Conservation (phyloP, 2,329 filamentous ascomycete genomes). For the Ophiostoma fasciatum region DNA sequence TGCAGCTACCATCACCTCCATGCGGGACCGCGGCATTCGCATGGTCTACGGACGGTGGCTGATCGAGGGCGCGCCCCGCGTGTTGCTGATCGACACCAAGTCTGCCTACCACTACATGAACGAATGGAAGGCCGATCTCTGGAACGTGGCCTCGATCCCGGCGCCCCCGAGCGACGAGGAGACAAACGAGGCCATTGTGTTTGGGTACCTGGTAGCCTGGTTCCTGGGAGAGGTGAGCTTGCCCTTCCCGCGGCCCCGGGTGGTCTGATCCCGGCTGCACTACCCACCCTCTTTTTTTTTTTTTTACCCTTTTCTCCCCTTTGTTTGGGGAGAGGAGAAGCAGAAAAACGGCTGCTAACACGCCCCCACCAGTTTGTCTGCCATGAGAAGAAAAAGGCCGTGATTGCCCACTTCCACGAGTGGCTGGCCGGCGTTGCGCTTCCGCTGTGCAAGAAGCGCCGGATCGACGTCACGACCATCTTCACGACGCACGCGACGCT, state of each 20-base stretch:
- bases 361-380: slow-evolving; percentile 97
- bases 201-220: slow-evolving; percentile 95
- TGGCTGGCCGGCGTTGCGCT: slow-evolving; percentile 93
- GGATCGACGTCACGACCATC: slow-evolving; percentile 93
- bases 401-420: slow-evolving; percentile 97
- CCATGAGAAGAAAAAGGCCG: slow-evolving; percentile 79
- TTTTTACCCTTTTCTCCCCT: too few relatives aligned
- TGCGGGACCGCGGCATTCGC: slow-evolving; percentile 81
- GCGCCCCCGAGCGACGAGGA: slow-evolving; percentile 82
- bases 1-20: slow-evolving; percentile 70
- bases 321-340: too few relatives aligned
- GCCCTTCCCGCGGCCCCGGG: not conserved
- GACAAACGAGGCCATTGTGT: slow-evolving; percentile 94
- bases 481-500: slow-evolving; percentile 97
- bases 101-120: slow-evolving; percentile 82
- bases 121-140: slow-evolving; percentile 95
- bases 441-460: slow-evolving; percentile 80
- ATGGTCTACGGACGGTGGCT: slow-evolving; percentile 93
- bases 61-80: slow-evolving; percentile 88
- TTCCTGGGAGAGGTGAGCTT: slow-evolving; percentile 79
- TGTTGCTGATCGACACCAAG: slow-evolving; percentile 87
- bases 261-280: slow-evolving; percentile 4
- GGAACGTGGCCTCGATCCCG: slow-evolving; percentile 87
- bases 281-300: too few relatives aligned
- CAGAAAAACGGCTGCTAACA: too few relatives aligned